Evolutionary conservation across 2,329 filamentous ascomycete genomes (phyloP), one percentile per base, ranked within the genome.

Genomic region (Fragosphaeria purpurea): DNA sequence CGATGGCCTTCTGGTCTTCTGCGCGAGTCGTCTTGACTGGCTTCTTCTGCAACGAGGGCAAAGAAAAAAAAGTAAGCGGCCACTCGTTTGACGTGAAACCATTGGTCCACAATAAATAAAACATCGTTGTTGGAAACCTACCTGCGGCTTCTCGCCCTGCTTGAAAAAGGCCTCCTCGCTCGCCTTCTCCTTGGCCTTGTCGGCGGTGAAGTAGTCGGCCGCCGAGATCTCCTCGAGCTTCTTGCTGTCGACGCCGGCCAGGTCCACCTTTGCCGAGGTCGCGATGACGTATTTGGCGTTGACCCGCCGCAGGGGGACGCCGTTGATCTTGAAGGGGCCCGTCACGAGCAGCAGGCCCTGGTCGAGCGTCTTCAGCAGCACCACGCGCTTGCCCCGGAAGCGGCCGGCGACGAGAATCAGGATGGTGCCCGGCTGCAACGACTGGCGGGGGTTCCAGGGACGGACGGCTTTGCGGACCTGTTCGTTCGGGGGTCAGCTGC

Each of bases 281-380:
- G 87, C 88, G 71, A 94, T 94, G 70, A 94, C 88, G 76, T 93
- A 94, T 75, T 87, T 85, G 70, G 88, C 79, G 79, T 94, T 94
- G 71, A 94, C 87, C 72, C 87, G 83, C 76, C 93, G 86, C 68
- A 98, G 85, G 64, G 93, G 93, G 61, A 98, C 93, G 74, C 93
- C 93, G 80, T 98, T 98, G 79, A 98, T 86, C 86, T 97, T 98
- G 87, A 97, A 98, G 71, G 93, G 93, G 67, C 93, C 93, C 70
- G 93, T 98, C 67, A 98, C 89, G 72, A 98, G 88, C 73, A 98
- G 89, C 62, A 96, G 88, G 77, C 93, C 93, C 79, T 96, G 88
- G 70, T 88, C 80, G 69, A 98, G 90, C 75, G 85, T 82, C 85
- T 97, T 97, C 73, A 98, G 86, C 76, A 97, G 89, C 68, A 98